These are phyloP conservation scores for Luffa acutangula DNA, from an alignment of 306 rosid genomes.

Conservation along the genomic window DNA sequence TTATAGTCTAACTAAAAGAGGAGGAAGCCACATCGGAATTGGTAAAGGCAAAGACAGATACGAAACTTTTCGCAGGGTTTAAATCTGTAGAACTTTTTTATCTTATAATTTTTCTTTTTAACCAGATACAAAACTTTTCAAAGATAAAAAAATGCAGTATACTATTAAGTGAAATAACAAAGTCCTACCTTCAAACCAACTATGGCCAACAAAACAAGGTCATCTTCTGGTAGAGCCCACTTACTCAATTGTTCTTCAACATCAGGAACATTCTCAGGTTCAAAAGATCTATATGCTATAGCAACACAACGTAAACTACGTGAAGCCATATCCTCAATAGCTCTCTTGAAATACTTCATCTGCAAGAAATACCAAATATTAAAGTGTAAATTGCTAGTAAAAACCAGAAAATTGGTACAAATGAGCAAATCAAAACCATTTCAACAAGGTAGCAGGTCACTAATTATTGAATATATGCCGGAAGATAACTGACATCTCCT, in stretches of 20 bases:
- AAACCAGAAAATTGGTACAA: background rate
- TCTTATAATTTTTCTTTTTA: background rate
- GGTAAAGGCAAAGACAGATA: background rate
- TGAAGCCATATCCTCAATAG: slow-evolving; percentile 74
- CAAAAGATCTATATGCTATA: slow-evolving; percentile 54
- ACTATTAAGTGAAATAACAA: background rate
- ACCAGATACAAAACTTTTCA: too few species aligned
- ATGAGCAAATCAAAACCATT: background rate
- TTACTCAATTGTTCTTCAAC: slow-evolving; percentile 51
- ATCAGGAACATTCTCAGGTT: slow-evolving; percentile 41
- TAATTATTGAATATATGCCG: background rate
- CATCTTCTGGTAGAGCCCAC: slow-evolving; percentile 80
- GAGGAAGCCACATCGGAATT: too few species aligned
- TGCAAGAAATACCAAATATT: slow-evolving; percentile 15
- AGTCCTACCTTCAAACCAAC: slow-evolving; percentile 68
- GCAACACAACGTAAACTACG: slow-evolving; percentile 73
- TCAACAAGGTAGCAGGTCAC: background rate
- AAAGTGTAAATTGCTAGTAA: background rate
- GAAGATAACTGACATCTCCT: background rate
- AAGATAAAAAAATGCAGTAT: background rate
- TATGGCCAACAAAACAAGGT: slow-evolving; percentile 74
- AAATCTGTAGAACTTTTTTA: background rate
- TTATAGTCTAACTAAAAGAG: background rate
- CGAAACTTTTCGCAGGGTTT: background rate
- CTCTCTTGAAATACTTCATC: slow-evolving; percentile 37